Evolutionary conservation across 1,284 basidiomycete genomes (phyloP), one percentile per base, ranked within the genome.

Genomic region (Blastosporella zonata): DNA sequence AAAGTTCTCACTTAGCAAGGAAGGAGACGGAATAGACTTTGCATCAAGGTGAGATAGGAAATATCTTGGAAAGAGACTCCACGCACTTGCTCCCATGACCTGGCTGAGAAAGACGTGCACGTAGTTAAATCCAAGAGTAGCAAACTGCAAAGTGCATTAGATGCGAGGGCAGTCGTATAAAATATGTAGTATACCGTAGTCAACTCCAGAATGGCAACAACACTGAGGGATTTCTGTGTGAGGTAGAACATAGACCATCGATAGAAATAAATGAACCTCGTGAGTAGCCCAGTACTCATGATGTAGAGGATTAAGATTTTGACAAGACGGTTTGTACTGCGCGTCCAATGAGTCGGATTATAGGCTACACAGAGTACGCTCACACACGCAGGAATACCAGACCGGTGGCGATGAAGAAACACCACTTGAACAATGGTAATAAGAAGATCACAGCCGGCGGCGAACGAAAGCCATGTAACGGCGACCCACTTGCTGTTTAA

Each of bases 381-480:
- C 2, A 37, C 44, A n/a, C 38, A 46, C 44, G 20, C 6, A n/a
- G 22, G 20, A 4, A 46, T 20, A 15, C 44, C 44, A 2, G 35
- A 25, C 9, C 33, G 34, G 20, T n/a, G n/a, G n/a, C n/a, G n/a
- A n/a, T 46, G 44, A 12, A 46, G 36, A 20, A 21, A 46, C 10
- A 46, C 18, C 1, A 46, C 44, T 46, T 46, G 44, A 7, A 27
- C 28, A 3, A 36, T 2, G 9, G 44, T n/a, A 18, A 46, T 38
- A 31, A 46, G 3, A 9, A 46, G 13, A 46, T 46, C 44, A 18
- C 44, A 46, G 12, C 22, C 44, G 15, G 44, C 44, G 13, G 44
- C 22, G 20, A 37, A 46, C 3, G 34, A 46, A 15, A 46, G 22
- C 44, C 44, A 46, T 2, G 35, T 38, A n/a, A 46, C 44, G 10